These are phyloP conservation scores for Globisporangium recalcitrans DNA, from an alignment of 352 stramenopile species.

Conservation along the genomic window DNA sequence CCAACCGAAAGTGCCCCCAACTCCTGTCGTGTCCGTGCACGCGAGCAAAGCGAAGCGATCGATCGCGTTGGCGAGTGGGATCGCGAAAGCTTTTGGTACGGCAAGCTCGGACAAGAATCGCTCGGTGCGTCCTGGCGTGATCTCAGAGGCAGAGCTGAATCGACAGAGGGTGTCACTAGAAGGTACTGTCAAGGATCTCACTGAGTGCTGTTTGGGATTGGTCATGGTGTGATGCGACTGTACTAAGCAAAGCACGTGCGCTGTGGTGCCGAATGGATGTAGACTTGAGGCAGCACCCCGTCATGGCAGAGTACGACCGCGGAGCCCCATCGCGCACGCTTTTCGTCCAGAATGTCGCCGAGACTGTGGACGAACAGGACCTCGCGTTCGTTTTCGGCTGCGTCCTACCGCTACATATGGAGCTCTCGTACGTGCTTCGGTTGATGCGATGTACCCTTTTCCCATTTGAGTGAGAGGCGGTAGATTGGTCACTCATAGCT, in stretches of 20 bases:
- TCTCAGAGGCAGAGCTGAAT: conserved; percentile 52
- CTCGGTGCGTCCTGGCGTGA: conserved; percentile 38
- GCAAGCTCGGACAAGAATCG: background rate
- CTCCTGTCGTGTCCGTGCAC: background rate
- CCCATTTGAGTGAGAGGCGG: background rate
- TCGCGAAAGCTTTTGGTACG: conserved; percentile 24
- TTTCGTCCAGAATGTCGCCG: conserved; percentile 39
- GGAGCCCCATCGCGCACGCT: conserved; percentile 27
- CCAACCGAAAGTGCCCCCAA: too few species aligned
- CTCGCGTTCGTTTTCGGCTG: conserved; percentile 54
- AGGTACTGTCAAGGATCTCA: conserved; percentile 22
- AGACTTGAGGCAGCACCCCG: conserved; percentile 30
- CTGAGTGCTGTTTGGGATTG: background rate
- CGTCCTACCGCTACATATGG: conserved; percentile 31
- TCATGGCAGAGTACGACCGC: conserved; percentile 32
- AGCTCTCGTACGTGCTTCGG: conserved; percentile 29
- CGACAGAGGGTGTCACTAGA: conserved; percentile 25
- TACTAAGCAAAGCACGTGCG: background rate
- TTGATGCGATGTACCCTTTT: background rate
- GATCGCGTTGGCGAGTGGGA: background rate
- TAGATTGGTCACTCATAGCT: background rate
- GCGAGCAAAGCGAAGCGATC: conserved; percentile 3
- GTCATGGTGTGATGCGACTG: background rate
- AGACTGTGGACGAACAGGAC: conserved; percentile 42
- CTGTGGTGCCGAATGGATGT: background rate